Evolutionary conservation across 768 basidiomycete genomes (phyloP), one percentile per base, ranked within the genome.

Genomic region (Leccinum subtestaceum): DNA sequence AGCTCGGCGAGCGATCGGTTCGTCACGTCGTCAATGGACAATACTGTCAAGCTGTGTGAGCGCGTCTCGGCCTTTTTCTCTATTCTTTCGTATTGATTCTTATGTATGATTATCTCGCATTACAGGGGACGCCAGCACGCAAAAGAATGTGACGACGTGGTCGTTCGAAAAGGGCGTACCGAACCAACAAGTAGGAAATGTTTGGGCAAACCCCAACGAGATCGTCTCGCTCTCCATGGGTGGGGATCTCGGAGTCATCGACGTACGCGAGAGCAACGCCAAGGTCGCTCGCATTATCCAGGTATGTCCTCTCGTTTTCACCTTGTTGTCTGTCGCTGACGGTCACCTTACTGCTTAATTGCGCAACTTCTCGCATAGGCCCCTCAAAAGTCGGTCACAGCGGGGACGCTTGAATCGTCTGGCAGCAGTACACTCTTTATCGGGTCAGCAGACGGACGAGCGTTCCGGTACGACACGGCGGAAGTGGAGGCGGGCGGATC

Each of bases 181-280:
- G 29, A 75, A 89, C 63, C 95, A 98, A 69, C 95, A 98, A 77
- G 80, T 91, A 27, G 95, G 95, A 29, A 90, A 89, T 63, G 83
- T 84, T n/a, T 97, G 93, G 92, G 87, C 79, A 54, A 84, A 82
- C 45, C 77, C 82, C 32, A 80, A 80, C 55, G 81, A 84, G 58
- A 84, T 97, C 54, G 85, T 93, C 38, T 95, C 93, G 4, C 76
- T 98, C 27, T 94, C 93, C 0, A 75, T 96, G 63, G 86, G 84
- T 0, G 94, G 95, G 13, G 82, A 85, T 56, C 77, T 98, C 56
- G 92, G 89, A 65, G 70, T 96, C 15, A 85, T 96, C 69, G 95
- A 98, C 70, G 81, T 83, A 25, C 81, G 94, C 47, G 66, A 64
- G 34, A 77, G 76, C 9, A 82, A 81, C 1, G 80, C 81, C 58